phyloP scores from a whole-genome alignment of 2,329 filamentous ascomycete species.

The Beauveria bassiana region DNA sequence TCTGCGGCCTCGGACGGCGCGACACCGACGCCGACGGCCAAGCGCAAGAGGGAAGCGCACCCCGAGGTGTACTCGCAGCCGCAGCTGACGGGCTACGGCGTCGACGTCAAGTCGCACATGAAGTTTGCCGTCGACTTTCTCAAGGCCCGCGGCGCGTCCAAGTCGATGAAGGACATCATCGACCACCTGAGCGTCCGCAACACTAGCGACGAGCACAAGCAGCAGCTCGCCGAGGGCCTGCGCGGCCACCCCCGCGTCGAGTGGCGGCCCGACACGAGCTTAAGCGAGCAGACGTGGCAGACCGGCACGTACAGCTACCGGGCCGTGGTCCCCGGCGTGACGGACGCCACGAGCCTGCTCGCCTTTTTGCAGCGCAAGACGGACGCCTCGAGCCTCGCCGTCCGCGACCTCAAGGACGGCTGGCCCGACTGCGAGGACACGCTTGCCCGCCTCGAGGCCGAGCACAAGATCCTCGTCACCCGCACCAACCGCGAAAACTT shows the following conservation, averaged over 20 bases:
- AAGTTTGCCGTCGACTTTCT: constrained; percentile 81
- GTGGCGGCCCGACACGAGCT: constrained; percentile 47
- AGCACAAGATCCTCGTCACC: constrained; percentile 75
- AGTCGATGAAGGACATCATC: constrained; percentile 69
- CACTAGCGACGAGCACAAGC: constrained; percentile 52
- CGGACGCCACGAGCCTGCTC: constrained; percentile 67
- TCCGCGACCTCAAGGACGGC: constrained; percentile 91
- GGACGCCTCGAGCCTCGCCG: constrained; percentile 70
- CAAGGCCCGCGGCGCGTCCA: constrained; percentile 58
- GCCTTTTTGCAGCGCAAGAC: constrained; percentile 73
- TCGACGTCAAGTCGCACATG: constrained; percentile 79
- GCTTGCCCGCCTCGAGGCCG: constrained; percentile 68
- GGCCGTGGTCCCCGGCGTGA: constrained; percentile 73
- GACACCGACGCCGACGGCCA: constrained; percentile 59
- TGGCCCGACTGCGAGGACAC: constrained; percentile 80
- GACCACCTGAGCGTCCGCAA: constrained; percentile 68
- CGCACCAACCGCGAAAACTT: constrained; percentile 89
- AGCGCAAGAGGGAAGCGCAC: constrained; percentile 49
- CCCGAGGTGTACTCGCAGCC: constrained; percentile 68
- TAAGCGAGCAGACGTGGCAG: constrained; percentile 60
- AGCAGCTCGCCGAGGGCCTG: constrained; percentile 60
- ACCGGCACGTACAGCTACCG: constrained; percentile 73
- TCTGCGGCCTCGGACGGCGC: constrained; percentile 50
- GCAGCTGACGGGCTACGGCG: constrained; percentile 65
- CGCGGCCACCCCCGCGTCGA: constrained; percentile 53